Conservation (phyloP, 768 basidiomycete species). For the Russula ochroleuca region DNA sequence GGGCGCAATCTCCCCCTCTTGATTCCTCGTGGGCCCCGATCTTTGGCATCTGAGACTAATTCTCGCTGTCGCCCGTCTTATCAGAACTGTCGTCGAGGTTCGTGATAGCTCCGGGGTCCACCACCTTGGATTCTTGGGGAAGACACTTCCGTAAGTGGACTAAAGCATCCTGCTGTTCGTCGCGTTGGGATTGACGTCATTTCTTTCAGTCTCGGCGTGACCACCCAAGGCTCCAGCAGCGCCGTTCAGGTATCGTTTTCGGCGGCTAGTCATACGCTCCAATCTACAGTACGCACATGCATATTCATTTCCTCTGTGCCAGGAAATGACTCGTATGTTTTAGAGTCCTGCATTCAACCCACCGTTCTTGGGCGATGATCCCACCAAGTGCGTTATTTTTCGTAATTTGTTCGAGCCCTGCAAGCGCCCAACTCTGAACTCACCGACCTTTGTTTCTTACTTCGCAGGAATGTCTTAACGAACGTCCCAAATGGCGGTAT, state of each 20-base stretch:
- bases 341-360: constrained; percentile 2
- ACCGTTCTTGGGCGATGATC: constrained; percentile 2
- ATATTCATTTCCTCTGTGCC: too few species aligned
- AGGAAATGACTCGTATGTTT: too few species aligned
- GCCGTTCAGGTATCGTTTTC: constrained; percentile 1
- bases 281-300: neutral
- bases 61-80: neutral
- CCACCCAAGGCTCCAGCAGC: neutral
- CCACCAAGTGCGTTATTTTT: neutral
- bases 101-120: constrained; percentile 7
- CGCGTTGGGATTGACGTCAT: neutral
- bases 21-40: neutral
- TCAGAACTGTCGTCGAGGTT: neutral
- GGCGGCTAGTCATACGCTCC: neutral
- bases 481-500: neutral
- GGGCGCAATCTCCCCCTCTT: neutral
- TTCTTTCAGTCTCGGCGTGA: neutral
- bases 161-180: neutral
- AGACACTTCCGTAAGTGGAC: neutral
- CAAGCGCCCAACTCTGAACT: neutral
- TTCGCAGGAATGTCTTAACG: neutral
- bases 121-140: neutral
- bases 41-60: neutral
- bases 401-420: neutral
- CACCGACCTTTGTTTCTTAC: neutral